Base-by-base conservation (phyloP, 2,329 filamentous ascomycete genomes). In the Talaromyces sp. region DNA sequence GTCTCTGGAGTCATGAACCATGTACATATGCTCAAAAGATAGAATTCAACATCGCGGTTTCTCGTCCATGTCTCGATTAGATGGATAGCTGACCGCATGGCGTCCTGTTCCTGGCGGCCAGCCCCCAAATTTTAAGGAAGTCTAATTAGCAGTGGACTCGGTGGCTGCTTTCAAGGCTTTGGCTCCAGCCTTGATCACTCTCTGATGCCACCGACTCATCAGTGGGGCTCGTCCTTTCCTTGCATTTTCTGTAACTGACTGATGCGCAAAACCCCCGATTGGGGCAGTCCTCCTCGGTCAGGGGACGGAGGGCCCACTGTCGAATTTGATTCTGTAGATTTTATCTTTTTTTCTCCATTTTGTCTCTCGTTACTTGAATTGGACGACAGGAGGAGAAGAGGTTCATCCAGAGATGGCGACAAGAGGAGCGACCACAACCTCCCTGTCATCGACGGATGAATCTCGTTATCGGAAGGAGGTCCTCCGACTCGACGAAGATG, bases 391-490 rank as follows among this genome's bases (percentile, higher is more conserved):
- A 58, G 54, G 56, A 22, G 14, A 41, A n/a, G 60, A 33, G 45
- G 27, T 56, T 56, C 48, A 52, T 62, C 48, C 60, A 33, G 60
- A 43, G 48, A 63, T 63, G 61, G 61, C 61, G 37, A 47, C 61
- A 27, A 56, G 27, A 63, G 48, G 52, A 41, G 22, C 43, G 11
- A n/a, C 11, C 3, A 31, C 19, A 22, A 22, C 33, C 9, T 37
- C 41, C 27, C 16, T 59, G 63, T 61, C 60, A 56, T 48, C 41
- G 35, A 67, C 79, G 50, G 78, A 80, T 64, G 74, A 78, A 64
- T 70, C 71, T 58, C 70, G 72, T 68, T 81, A 80, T 69, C 74
- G 77, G 64, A 66, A 62, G 22, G 72, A 75, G 41, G 77, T 81
- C 54, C 74, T 81, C 27, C 68, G 66, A 3, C 69, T 78, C 35